These are phyloP conservation scores for Scheffersomyces parashehatae DNA, from an alignment of 1,139 yeast species.

Conservation along the genomic window DNA sequence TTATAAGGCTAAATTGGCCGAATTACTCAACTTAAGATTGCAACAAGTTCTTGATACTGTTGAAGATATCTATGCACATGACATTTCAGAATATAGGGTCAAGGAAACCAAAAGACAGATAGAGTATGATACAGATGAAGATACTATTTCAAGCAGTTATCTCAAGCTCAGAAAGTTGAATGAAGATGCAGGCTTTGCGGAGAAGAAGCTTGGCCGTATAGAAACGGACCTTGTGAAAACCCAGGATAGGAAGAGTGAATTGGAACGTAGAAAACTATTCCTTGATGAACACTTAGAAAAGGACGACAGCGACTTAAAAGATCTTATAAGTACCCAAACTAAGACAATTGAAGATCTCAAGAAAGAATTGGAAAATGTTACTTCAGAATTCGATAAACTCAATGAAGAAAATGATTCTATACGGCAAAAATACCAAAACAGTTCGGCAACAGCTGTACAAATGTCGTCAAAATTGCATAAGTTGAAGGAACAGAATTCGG, in stretches of 20 bases:
- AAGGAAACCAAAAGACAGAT: conserved; percentile 53
- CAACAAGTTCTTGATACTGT: conserved; percentile 30
- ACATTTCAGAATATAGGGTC: conserved; percentile 33
- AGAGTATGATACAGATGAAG: conserved; percentile 50
- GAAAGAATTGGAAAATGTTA: conserved; percentile 27
- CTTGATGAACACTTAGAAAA: conserved; percentile 16
- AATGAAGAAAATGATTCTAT: conserved; percentile 38
- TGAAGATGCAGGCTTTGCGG: conserved; percentile 48
- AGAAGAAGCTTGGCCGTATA: conserved; percentile 47
- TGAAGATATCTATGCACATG: conserved; percentile 12
- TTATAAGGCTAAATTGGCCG: conserved; percentile 39
- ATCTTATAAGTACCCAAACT: conserved; percentile 25
- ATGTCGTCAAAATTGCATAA: conserved; percentile 34
- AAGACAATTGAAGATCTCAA: conserved; percentile 28
- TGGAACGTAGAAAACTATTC: conserved; percentile 16
- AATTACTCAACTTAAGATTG: conserved; percentile 38
- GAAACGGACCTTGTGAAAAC: conserved; percentile 30
- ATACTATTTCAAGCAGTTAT: conserved; percentile 48
- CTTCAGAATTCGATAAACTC: conserved; percentile 25
- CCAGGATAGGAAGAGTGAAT: conserved; percentile 17
- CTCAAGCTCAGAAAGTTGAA: conserved; percentile 48
- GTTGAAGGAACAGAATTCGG: conserved; percentile 26
- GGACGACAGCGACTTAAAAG: conserved; percentile 2
- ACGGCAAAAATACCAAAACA: conserved; percentile 51
- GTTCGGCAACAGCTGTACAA: conserved; percentile 58